These are phyloP conservation scores for Nicotiana benthamiana DNA, from an alignment of 257 asterid species.

Conservation along the genomic window DNA sequence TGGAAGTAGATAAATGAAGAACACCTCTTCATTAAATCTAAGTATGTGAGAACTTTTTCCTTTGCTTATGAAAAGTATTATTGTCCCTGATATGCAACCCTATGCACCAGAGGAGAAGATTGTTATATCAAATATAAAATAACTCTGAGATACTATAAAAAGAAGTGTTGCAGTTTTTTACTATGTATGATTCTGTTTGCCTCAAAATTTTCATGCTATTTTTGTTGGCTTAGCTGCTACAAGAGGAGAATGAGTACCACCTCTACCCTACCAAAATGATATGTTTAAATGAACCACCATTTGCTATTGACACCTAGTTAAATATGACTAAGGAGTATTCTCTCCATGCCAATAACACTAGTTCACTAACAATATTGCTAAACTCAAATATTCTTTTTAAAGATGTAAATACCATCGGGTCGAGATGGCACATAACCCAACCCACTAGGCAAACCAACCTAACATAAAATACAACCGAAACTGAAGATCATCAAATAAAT, in stretches of 20 bases:
- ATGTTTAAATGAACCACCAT: not conserved
- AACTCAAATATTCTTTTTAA: not conserved
- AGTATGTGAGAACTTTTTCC: slow-evolving; percentile 77
- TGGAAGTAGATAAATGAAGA: slow-evolving; percentile 89
- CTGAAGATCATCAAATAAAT: too few relatives aligned
- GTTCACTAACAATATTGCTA: not conserved
- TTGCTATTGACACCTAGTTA: not conserved
- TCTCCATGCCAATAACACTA: not conserved
- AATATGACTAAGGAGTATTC: not conserved
- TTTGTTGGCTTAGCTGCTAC: not conserved
- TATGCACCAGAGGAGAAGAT: slow-evolving; percentile 8
- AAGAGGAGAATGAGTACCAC: not conserved
- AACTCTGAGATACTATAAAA: not conserved
- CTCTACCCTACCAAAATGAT: not conserved
- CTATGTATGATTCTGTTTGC: not conserved
- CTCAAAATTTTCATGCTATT: not conserved
- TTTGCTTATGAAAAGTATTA: slow-evolving; percentile 62
- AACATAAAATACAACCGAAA: too few relatives aligned
- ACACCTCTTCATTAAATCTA: slow-evolving; percentile 76
- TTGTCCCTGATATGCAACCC: slow-evolving; percentile 62
- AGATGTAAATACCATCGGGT: too few relatives aligned
- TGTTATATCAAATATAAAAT: not conserved
- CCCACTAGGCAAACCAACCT: too few relatives aligned
- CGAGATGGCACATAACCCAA: too few relatives aligned
- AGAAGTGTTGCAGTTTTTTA: not conserved